phyloP scores from a whole-genome alignment of 2,329 filamentous ascomycete genomes.

The Penicillium vulpinum region DNA sequence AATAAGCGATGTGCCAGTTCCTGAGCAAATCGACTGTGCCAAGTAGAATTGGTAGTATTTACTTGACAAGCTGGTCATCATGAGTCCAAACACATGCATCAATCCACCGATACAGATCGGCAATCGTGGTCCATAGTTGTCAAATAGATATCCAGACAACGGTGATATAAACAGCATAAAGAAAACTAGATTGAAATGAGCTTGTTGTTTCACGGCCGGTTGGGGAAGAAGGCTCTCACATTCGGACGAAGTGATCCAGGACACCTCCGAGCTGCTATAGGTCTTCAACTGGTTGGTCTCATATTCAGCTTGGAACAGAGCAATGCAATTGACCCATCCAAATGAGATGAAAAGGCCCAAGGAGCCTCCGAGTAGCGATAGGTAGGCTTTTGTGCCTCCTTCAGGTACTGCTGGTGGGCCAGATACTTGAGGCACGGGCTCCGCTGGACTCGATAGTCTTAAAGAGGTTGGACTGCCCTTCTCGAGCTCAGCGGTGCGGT shows the following conservation, averaged over 20 bases:
- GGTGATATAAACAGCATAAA: conserved; percentile 33
- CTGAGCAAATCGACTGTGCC: background rate
- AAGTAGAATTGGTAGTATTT: conserved; percentile 47
- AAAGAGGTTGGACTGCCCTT: background rate
- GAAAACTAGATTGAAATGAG: conserved; percentile 23
- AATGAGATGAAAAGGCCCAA: conserved; percentile 48
- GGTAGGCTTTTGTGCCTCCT: conserved; percentile 21
- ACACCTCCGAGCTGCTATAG: conserved; percentile 51
- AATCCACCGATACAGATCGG: conserved; percentile 52
- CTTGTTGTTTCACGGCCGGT: background rate
- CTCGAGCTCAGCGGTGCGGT: background rate
- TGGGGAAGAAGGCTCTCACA: conserved; percentile 33
- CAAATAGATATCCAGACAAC: conserved; percentile 61
- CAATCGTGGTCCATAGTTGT: conserved; percentile 60
- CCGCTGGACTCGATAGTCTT: background rate
- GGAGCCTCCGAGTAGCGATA: conserved; percentile 49
- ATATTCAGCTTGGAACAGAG: conserved; percentile 62
- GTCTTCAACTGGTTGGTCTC: conserved; percentile 47
- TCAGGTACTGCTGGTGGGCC: conserved; percentile 12
- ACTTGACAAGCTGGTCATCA: conserved; percentile 53
- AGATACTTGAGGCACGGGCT: background rate
- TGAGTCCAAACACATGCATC: conserved; percentile 55
- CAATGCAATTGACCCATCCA: conserved; percentile 52
- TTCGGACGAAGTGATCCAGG: conserved; percentile 61
- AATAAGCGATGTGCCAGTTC: background rate